These are phyloP conservation scores for Andrographis paniculata DNA, from an alignment of 305 asterid species.

Conservation along the genomic window DNA sequence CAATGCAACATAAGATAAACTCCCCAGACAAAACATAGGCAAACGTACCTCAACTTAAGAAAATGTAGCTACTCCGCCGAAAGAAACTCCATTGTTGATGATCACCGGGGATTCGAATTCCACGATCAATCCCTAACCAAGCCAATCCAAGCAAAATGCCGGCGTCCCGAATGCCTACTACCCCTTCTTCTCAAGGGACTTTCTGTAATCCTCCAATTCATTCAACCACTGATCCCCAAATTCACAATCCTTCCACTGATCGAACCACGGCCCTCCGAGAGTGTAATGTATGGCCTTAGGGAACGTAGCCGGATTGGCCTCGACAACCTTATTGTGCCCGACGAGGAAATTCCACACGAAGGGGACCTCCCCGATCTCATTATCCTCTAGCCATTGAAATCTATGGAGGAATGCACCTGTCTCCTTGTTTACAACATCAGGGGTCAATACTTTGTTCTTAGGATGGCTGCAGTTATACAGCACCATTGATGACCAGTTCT, in stretches of 20 bases:
- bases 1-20: too few relatives aligned
- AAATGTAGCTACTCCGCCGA: too few relatives aligned
- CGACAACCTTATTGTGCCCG: conserved; percentile 53
- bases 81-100: too few relatives aligned
- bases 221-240: conserved; percentile 59
- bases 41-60: too few relatives aligned
- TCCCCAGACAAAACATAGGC: too few relatives aligned
- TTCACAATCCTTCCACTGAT: conserved; percentile 67
- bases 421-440: conserved; percentile 52
- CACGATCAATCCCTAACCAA: conserved; percentile 6
- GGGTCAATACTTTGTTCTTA: conserved; percentile 37
- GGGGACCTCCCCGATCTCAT: conserved; percentile 55
- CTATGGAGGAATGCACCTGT: conserved; percentile 60
- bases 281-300: conserved; percentile 63
- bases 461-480: conserved; percentile 55
- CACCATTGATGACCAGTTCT: conserved; percentile 82
- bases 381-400: conserved; percentile 56
- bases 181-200: conserved; percentile 21
- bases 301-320: conserved; percentile 31
- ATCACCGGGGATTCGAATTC: background rate
- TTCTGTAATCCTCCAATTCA: conserved; percentile 47
- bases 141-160: background rate
- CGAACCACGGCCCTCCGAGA: conserved; percentile 76
- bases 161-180: conserved; percentile 16
- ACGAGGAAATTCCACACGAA: conserved; percentile 66